Evolutionary conservation across 2,329 filamentous ascomycete species (phyloP).

Genomic region (Aspergillus melleus): DNA sequence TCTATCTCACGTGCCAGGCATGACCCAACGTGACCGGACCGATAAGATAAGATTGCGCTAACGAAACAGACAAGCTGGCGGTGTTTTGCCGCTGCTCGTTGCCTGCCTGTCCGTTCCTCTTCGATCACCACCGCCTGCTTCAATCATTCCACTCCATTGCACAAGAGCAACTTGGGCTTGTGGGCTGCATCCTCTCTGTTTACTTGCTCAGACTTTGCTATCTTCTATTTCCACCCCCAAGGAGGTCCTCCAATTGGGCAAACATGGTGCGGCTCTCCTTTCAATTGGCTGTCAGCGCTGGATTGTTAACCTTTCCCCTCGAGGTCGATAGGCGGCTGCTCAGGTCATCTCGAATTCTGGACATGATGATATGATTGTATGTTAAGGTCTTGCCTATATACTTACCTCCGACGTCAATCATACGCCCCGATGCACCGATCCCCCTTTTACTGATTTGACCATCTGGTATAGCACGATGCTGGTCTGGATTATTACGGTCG

Average conservation of each 20-base stretch:
- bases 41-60: slow-evolving; percentile 32
- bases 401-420: background rate
- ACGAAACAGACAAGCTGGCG: slow-evolving; percentile 29
- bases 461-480: slow-evolving; percentile 74
- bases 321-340: slow-evolving; percentile 51
- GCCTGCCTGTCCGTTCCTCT: slow-evolving; percentile 6
- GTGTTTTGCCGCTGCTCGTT: slow-evolving; percentile 14
- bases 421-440: background rate
- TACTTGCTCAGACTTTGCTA: background rate
- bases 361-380: slow-evolving; percentile 99
- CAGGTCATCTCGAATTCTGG: slow-evolving; percentile 82
- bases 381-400: slow-evolving; percentile 29
- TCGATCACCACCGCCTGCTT: background rate
- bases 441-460: slow-evolving; percentile 3
- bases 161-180: background rate
- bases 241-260: background rate
- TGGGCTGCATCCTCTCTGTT: background rate
- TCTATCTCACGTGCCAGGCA: slow-evolving; percentile 21
- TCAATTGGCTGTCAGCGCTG: background rate
- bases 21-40: slow-evolving; percentile 9
- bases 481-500: slow-evolving; percentile 98
- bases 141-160: background rate
- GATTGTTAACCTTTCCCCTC: slow-evolving; percentile 14
- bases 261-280: slow-evolving; percentile 12
- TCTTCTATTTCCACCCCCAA: background rate